Base-by-base conservation (phyloP, 2,329 filamentous ascomycete species). In the Stemphylium lycopersici region DNA sequence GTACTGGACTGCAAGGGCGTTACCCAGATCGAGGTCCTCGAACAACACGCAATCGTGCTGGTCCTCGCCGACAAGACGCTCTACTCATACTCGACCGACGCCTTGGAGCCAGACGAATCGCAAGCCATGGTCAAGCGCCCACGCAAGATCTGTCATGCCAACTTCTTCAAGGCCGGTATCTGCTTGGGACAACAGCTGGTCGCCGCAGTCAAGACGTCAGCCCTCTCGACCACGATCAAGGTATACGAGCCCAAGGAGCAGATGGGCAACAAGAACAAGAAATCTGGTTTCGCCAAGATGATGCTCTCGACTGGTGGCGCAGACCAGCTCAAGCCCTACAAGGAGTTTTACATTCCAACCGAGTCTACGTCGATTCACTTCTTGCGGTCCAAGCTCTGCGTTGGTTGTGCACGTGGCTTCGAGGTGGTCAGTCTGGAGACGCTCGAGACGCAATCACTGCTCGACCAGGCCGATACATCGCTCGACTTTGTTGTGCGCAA, bases 341-440 rank as follows among this genome's bases (percentile, higher is more conserved):
- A 86, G 83, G 95, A 99, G 80, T 98, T 97, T 71, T 99, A 99
- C 77, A 97, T 99, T 57, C 95, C 95, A 0, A 95, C 93, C 6
- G 95, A 99, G 80, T 96, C 93, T n/a, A 93, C 91, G 4, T 97
- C 93, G 34, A 95, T 99, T 36, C 95, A 99, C 77, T 99, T 98
- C 82, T 84, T 99, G 65, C 93, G 95, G 71, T 95, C 90, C 59
- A 99, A 96, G 73, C 85, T 99, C 20, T 99, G 95, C 74, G 95
- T 99, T 56, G 95, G 93, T 40, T 98, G 95, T 73, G 90, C 93
- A 10, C 87, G 92, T 74, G 95, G 95, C 39, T 99, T 99, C 76
- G 95, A 99, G 77, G 93, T 99, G 29, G 95, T 99, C 56, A 95
- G 90, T 55, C 84, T 99, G 32, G 92, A 98, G 76, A 98, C 95